A percentile compares a stretch with the other conserved stretches of the same genome.
Conservation (phyloP, 78 protist species). For the Planoprotostelium fungivorum region DNA sequence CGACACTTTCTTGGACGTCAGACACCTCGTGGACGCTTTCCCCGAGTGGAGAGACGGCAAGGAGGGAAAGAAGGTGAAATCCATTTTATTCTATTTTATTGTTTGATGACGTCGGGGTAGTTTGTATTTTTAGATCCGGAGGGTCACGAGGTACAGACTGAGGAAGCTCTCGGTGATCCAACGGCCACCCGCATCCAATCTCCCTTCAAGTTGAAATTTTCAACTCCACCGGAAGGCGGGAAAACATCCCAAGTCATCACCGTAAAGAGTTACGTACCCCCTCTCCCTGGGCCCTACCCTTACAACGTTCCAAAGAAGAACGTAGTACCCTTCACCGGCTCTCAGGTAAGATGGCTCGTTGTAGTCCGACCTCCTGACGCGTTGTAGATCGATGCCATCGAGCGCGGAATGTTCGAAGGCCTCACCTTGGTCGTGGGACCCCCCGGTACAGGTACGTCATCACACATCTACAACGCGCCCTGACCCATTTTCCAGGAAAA, state of each 20-base stretch:
- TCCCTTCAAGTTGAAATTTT: not conserved
- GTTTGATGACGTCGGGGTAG: not conserved
- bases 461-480: not conserved
- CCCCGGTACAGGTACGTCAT: slow-evolving; percentile 89
- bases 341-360: slow-evolving; percentile 10
- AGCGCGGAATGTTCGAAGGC: slow-evolving; percentile 69
- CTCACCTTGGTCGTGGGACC: slow-evolving; percentile 95
- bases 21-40: slow-evolving; percentile 48
- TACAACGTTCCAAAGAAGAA: slow-evolving; percentile 27
- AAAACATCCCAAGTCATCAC: not conserved
- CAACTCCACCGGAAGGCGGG: not conserved
- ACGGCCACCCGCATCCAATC: not conserved
- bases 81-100: not conserved
- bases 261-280: slow-evolving; percentile 22
- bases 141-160: not conserved
- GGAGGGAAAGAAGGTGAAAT: not conserved
- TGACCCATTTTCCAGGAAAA: slow-evolving; percentile 85
- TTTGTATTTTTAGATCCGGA: not conserved
- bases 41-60: not conserved
- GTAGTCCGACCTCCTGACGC: not conserved
- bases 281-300: slow-evolving; percentile 66
- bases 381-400: slow-evolving; percentile 72
- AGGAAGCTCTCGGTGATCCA: not conserved
- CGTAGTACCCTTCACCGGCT: slow-evolving; percentile 66
- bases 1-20: slow-evolving; percentile 78